Evolutionary conservation across 1,284 basidiomycete genomes (phyloP).

Genomic region (Fomitopsis palustris): DNA sequence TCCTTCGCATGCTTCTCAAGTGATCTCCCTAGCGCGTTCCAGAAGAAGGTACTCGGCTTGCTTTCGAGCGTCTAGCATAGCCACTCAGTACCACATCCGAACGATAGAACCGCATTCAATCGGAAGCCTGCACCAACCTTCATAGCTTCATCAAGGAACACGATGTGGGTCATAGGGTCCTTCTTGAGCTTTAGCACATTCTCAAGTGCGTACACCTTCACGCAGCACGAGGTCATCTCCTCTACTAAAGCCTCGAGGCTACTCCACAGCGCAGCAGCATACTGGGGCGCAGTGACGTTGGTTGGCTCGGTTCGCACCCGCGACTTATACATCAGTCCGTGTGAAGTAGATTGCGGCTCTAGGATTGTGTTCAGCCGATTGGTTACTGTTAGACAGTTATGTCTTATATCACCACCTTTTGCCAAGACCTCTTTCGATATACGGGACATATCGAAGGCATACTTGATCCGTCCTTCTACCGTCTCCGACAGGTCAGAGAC

Average conservation of each 20-base stretch:
- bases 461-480: conserved; percentile 76
- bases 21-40: conserved; percentile 78
- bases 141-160: conserved; percentile 91
- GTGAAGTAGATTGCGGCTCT: conserved; percentile 41
- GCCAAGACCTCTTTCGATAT: conserved; percentile 79
- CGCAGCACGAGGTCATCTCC: conserved; percentile 87
- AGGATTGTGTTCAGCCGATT: not conserved
- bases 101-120: not conserved
- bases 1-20: conserved; percentile 81
- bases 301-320: conserved; percentile 85
- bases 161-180: conserved; percentile 70
- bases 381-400: not conserved
- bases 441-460: conserved; percentile 81
- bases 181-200: conserved; percentile 90
- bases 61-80: conserved; percentile 66
- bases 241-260: conserved; percentile 82
- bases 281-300: conserved; percentile 77
- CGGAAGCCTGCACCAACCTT: conserved; percentile 46
- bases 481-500: conserved; percentile 81
- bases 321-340: conserved; percentile 64
- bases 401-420: conserved; percentile 53
- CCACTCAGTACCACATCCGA: not conserved
- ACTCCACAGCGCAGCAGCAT: conserved; percentile 78
- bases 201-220: conserved; percentile 94
- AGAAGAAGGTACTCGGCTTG: conserved; percentile 88